Conservation (phyloP, 495 filamentous ascomycete genomes). For the Lasiosphaeria miniovina region DNA sequence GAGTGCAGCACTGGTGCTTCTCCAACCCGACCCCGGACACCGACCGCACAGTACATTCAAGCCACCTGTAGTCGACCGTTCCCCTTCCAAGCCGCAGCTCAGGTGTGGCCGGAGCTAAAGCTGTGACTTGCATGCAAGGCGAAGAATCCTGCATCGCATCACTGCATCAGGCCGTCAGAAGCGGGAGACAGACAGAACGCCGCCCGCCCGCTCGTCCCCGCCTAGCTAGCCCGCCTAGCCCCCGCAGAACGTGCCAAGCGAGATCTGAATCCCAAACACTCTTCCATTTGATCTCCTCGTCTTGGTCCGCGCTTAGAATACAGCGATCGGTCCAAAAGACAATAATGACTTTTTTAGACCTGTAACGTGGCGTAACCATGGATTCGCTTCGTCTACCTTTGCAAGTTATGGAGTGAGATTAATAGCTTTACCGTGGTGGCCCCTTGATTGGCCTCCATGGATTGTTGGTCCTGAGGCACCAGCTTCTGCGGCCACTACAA, state of each 20-base stretch:
- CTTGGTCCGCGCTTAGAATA: background rate
- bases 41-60: background rate
- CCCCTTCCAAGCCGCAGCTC: too few species aligned
- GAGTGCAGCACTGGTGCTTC: background rate
- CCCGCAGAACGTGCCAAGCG: background rate
- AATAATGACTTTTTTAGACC: background rate
- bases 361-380: background rate
- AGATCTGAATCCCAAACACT: background rate
- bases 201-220: background rate
- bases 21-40: background rate
- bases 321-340: background rate
- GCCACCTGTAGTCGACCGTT: background rate
- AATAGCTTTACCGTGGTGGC: too few species aligned
- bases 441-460: too few species aligned
- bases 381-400: background rate
- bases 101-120: background rate
- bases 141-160: background rate
- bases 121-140: slow-evolving; percentile 1
- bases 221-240: background rate
- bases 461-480: too few species aligned
- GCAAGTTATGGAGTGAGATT: too few species aligned
- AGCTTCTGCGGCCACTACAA: too few species aligned
- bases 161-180: background rate
- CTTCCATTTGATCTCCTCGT: background rate
- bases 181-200: background rate